These are phyloP conservation scores for Aureobasidium sp. DNA, from an alignment of 2,329 filamentous ascomycete genomes.

Conservation along the genomic window DNA sequence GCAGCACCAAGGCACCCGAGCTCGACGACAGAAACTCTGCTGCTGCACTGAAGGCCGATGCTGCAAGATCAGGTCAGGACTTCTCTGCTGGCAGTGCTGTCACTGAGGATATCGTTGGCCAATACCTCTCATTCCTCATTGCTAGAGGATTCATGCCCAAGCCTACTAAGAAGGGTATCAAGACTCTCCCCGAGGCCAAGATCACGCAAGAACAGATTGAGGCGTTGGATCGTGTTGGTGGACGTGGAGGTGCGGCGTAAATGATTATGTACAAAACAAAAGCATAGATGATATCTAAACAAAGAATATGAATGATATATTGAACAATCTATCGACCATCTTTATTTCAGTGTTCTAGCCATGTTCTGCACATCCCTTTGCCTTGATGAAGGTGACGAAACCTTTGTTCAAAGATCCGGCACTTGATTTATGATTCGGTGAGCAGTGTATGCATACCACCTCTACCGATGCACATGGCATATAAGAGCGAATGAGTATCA, in stretches of 20 bases:
- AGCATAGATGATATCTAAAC: background rate
- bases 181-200: conserved; percentile 38
- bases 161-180: conserved; percentile 30
- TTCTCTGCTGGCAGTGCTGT: conserved; percentile 51
- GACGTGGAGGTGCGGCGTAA: conserved; percentile 36
- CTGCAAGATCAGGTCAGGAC: conserved; percentile 51
- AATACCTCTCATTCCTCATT: conserved; percentile 57
- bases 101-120: conserved; percentile 52
- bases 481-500: background rate
- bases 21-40: conserved; percentile 66
- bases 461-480: background rate
- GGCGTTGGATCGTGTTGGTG: conserved; percentile 47
- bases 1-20: conserved; percentile 63
- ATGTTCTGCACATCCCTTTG: too few species aligned
- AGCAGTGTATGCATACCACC: background rate
- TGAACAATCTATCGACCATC: too few species aligned
- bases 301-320: background rate
- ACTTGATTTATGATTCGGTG: too few species aligned
- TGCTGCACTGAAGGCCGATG: conserved; percentile 56
- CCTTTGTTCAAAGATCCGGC: too few species aligned
- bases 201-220: conserved; percentile 42
- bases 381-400: too few species aligned
- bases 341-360: too few species aligned
- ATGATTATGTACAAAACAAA: too few species aligned
- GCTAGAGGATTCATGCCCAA: conserved; percentile 54